Base-by-base conservation (phyloP, 2,329 filamentous ascomycete species). In the Fusarium sp. region DNA sequence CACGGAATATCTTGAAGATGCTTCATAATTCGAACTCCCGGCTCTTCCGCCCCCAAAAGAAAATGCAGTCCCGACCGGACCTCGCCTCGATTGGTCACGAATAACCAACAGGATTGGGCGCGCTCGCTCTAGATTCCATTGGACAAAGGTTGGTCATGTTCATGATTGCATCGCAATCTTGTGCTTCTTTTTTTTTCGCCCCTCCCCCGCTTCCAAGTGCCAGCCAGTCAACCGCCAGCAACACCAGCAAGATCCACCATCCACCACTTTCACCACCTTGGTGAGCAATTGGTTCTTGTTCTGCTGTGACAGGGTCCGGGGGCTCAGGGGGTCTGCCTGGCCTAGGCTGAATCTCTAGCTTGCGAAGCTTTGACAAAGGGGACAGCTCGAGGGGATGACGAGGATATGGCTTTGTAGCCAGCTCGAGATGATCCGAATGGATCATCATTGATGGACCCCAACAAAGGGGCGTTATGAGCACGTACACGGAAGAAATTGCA, bases 211-310 rank as follows among this genome's bases (percentile, higher is more conserved):
- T 69, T 63, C 64, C 63, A 50, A 65, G 57, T 57, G 64, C 71
- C 48, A 63, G 43, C 73, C 69, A 76, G 45, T 68, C 45, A 65
- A 74, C 65, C 65, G 59, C 22, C 35, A 72, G 45, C 64, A 50
- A 35, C 60, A 73, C 70, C 43, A 64, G 56, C 57, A 41, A 75
- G 68, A 72, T 74, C 72, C 72, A 75, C 72, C 69, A 73, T 69
- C 69, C 69, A 68, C 63, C 59, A 71, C 58, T 50, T 73, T 56
- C 48, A 65, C 69, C 24, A 43, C 61, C 45, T 63, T 73, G 61
- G 56, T 65, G 63, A 69, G 65, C 48, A 62, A 45, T 59, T 63
- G 66, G 31, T 50, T 41, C 64, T 58, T 58, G 31, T 52, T 75
- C 64, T 61, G 31, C 57, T 76, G 69, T 76, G 67, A 65, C 67